phyloP scores from a whole-genome alignment of 352 stramenopile genomes.

The Pythium coloratum region DNA sequence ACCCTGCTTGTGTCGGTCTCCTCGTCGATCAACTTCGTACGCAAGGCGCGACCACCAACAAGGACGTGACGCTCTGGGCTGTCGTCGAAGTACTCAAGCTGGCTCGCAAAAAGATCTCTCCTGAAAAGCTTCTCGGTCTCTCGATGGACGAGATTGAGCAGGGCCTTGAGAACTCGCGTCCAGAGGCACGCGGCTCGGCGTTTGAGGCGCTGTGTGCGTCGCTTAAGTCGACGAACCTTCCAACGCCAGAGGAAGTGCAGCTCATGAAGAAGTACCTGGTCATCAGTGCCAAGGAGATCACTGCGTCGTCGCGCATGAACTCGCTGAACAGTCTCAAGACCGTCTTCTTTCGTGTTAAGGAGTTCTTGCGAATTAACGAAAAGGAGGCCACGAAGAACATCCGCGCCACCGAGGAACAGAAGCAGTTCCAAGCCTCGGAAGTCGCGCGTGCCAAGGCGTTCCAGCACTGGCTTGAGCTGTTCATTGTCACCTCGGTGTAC shows the following conservation, averaged over 20 bases:
- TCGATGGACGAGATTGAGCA: constrained; percentile 55
- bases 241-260: constrained; percentile 47
- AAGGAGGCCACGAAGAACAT: constrained; percentile 30
- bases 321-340: constrained; percentile 74
- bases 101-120: constrained; percentile 64
- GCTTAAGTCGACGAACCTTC: constrained; percentile 79
- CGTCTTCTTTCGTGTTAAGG: constrained; percentile 74
- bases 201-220: constrained; percentile 81
- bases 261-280: constrained; percentile 71
- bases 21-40: constrained; percentile 54
- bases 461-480: constrained; percentile 66
- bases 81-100: constrained; percentile 81
- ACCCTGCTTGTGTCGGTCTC: constrained; percentile 47
- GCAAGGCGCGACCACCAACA: constrained; percentile 14
- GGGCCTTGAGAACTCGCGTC: constrained; percentile 53
- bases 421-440: constrained; percentile 31
- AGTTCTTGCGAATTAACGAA: constrained; percentile 52
- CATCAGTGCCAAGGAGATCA: constrained; percentile 75
- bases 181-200: constrained; percentile 60
- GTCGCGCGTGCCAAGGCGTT: constrained; percentile 46
- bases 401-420: constrained; percentile 8
- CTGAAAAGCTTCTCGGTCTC: constrained; percentile 54
- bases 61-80: constrained; percentile 62
- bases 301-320: constrained; percentile 63
- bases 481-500: constrained; percentile 66